These are phyloP conservation scores for Naganishia liquefaciens DNA, from an alignment of 1,284 basidiomycete species.

Conservation along the genomic window DNA sequence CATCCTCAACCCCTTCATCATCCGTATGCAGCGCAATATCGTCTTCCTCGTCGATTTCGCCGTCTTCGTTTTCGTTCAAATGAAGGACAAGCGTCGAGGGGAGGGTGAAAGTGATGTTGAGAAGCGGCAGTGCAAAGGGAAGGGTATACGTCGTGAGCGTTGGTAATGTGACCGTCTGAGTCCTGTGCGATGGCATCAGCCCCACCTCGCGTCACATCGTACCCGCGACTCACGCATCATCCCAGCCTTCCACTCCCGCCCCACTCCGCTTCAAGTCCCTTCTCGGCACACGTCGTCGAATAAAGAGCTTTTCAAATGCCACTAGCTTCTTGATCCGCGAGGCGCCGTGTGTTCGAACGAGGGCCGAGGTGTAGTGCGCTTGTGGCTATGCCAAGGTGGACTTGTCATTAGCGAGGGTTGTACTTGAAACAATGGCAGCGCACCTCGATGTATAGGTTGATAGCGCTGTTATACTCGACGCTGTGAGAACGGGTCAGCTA, in stretches of 20 bases:
- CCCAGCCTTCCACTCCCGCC: constrained; percentile 25
- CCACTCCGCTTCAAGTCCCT: constrained; percentile 13
- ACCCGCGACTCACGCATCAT: constrained; percentile 26
- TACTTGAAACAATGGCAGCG: neutral
- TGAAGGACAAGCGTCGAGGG: constrained; percentile 27
- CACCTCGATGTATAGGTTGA: constrained; percentile 33
- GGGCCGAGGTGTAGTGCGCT: constrained; percentile 27
- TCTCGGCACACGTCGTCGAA: constrained; percentile 8
- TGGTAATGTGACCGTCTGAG: constrained; percentile 27
- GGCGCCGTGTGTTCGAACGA: constrained; percentile 31
- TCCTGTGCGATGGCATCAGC: neutral
- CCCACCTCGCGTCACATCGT: no score
- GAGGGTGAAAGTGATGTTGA: constrained; percentile 30
- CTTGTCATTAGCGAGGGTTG: neutral
- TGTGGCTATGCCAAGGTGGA: constrained; percentile 21
- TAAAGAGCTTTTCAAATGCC: constrained; percentile 28
- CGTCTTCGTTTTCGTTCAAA: constrained; percentile 32
- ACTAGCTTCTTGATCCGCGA: constrained; percentile 32
- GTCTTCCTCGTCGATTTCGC: constrained; percentile 30
- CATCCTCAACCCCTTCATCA: neutral
- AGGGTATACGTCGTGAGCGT: constrained; percentile 29
- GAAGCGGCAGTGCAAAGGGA: constrained; percentile 28
- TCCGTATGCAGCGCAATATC: constrained; percentile 18
- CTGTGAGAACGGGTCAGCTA: constrained; percentile 2
- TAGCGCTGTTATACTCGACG: constrained; percentile 33